Conservation (phyloP, 805 yeast genomes). For the Wickerhamomyces ciferrii region DNA sequence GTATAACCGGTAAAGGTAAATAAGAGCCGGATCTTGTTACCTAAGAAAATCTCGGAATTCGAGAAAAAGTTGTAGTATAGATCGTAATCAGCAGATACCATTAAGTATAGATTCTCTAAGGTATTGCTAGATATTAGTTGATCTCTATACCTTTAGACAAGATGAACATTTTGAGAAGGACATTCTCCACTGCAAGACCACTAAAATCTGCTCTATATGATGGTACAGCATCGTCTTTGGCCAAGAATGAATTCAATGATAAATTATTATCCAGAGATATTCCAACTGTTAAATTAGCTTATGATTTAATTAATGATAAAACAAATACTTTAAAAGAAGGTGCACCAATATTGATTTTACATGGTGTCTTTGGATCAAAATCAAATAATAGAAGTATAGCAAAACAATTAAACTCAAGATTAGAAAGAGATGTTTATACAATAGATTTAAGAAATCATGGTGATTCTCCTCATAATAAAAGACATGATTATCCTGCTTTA, state of each 20-base stretch:
- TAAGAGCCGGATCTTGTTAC: neutral
- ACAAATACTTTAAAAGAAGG: conserved; percentile 19
- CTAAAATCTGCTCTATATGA: neutral
- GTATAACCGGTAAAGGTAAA: neutral
- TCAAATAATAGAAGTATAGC: conserved; percentile 81
- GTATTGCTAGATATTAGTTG: no score
- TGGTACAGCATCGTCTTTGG: neutral
- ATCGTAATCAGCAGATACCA: no score
- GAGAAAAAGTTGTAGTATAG: neutral
- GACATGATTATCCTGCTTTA: conserved; percentile 75
- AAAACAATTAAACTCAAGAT: conserved; percentile 39
- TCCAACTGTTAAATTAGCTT: conserved; percentile 49
- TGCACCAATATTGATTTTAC: conserved; percentile 73
- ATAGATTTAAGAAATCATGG: conserved; percentile 90
- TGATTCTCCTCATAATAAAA: conserved; percentile 68
- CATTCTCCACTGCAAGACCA: neutral
- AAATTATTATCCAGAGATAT: conserved; percentile 29
- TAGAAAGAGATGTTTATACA: conserved; percentile 58
- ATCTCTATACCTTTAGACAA: no score
- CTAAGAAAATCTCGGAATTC: neutral
- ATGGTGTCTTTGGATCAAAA: conserved; percentile 86
- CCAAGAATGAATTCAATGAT: conserved; percentile 17
- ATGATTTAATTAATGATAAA: conserved; percentile 38
- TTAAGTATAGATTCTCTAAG: no score
- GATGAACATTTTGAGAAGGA: neutral